These are phyloP conservation scores for Lepidopterella palustris DNA, from an alignment of 495 filamentous ascomycete genomes.

Conservation along the genomic window DNA sequence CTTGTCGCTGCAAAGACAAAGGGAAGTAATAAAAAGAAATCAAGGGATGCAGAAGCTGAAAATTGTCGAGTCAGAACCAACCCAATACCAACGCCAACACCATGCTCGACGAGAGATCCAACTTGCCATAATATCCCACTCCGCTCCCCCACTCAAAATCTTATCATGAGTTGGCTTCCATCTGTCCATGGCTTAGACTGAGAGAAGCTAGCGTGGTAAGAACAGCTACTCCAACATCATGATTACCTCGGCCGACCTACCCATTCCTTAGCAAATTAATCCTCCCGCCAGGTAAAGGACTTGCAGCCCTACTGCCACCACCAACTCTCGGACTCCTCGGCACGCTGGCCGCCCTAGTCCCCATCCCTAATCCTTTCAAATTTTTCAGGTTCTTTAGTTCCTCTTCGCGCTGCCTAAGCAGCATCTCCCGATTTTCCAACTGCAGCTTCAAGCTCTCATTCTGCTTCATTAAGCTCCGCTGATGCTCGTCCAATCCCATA, in stretches of 20 bases:
- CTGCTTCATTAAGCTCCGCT: neutral
- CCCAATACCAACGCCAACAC: too few relatives aligned
- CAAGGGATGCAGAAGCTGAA: too few relatives aligned
- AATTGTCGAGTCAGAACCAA: too few relatives aligned
- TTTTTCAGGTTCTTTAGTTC: constrained; percentile 6
- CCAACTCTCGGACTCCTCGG: constrained; percentile 15
- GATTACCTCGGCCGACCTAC: neutral
- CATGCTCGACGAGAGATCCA: too few relatives aligned
- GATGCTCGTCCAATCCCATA: neutral
- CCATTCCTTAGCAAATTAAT: constrained; percentile 14
- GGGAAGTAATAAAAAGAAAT: too few relatives aligned
- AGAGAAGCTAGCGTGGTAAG: too few relatives aligned
- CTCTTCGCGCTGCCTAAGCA: constrained; percentile 5
- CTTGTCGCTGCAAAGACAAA: too few relatives aligned
- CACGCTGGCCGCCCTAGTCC: constrained; percentile 14
- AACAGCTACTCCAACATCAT: too few relatives aligned
- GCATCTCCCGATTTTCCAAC: neutral
- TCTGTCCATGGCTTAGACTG: too few relatives aligned
- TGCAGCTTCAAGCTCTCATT: constrained; percentile 12
- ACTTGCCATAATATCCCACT: too few relatives aligned
- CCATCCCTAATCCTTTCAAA: constrained; percentile 13
- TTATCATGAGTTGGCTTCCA: too few relatives aligned
- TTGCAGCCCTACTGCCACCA: constrained; percentile 11
- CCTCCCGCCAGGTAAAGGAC: constrained; percentile 8
- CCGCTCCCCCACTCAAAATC: too few relatives aligned